phyloP scores from a whole-genome alignment of 495 filamentous ascomycete genomes.

The Neurospora pannonica region DNA sequence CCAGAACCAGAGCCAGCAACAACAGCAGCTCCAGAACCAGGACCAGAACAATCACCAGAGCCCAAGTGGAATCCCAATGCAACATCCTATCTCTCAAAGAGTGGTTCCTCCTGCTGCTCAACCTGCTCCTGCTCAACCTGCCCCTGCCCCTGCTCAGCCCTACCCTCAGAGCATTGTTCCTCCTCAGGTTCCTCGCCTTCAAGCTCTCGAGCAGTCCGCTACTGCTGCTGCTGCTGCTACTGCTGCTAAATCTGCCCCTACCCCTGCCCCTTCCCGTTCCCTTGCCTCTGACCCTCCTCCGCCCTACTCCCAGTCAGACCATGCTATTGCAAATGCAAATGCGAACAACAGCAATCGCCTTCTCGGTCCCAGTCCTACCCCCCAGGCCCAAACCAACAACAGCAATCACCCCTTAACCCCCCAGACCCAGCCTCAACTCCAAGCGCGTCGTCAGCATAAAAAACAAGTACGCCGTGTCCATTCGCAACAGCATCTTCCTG shows the following conservation, averaged over 20 bases:
- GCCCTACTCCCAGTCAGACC: neutral
- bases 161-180: neutral
- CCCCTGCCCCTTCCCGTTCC: neutral
- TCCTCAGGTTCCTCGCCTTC: neutral
- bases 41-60: neutral
- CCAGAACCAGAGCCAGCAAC: neutral
- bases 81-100: no score
- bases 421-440: neutral
- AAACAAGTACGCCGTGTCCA: neutral
- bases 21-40: neutral
- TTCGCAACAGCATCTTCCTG: neutral
- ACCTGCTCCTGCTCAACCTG: no score
- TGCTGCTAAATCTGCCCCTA: neutral
- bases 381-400: neutral
- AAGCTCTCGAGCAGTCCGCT: neutral
- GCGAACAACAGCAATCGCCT: neutral
- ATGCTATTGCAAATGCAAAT: neutral
- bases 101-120: neutral
- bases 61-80: no score
- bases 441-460: neutral
- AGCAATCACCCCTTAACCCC: neutral
- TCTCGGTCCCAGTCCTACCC: no score
- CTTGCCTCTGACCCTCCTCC: neutral
- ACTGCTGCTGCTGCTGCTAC: neutral
- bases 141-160: neutral